Conservation (phyloP, 2,329 filamentous ascomycete species). For the Elsinoe fawcettii region DNA sequence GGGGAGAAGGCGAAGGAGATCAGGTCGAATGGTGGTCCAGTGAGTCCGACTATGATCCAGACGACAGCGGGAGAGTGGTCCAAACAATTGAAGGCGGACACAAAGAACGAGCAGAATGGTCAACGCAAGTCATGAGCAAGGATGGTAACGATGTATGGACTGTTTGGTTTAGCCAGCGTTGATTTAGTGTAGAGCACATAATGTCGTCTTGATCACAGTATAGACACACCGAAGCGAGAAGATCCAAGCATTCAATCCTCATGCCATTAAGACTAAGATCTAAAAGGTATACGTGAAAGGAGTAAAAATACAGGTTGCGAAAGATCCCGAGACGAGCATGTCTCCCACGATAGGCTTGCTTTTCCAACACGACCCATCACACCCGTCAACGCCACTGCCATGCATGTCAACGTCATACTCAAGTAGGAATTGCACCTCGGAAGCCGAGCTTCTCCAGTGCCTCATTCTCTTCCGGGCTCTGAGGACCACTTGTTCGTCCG, state of each 20-base stretch:
- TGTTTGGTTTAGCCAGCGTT: neutral
- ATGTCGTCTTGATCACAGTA: neutral
- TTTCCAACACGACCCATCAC: neutral
- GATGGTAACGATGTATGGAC: neutral
- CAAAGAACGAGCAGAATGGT: neutral
- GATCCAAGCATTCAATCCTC: neutral
- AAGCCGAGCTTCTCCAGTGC: constrained; percentile 11
- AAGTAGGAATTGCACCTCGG: constrained; percentile 7
- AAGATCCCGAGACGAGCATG: neutral
- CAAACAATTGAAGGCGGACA: constrained; percentile 7
- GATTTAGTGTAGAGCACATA: neutral
- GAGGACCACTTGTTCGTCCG: neutral
- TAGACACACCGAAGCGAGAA: neutral
- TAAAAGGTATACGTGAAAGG: neutral
- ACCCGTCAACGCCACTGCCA: neutral
- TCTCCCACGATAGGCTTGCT: neutral
- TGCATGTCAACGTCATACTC: neutral
- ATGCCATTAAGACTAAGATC: constrained; percentile 9
- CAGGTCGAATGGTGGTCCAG: neutral
- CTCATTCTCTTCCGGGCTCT: constrained; percentile 7
- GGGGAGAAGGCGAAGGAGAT: neutral
- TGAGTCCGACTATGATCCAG: constrained; percentile 18
- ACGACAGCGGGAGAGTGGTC: constrained; percentile 19
- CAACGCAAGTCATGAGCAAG: neutral
- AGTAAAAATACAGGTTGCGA: neutral